These are phyloP conservation scores for Stephanodiscus triporus DNA, from an alignment of 108 stramenopile species.

Conservation along the genomic window DNA sequence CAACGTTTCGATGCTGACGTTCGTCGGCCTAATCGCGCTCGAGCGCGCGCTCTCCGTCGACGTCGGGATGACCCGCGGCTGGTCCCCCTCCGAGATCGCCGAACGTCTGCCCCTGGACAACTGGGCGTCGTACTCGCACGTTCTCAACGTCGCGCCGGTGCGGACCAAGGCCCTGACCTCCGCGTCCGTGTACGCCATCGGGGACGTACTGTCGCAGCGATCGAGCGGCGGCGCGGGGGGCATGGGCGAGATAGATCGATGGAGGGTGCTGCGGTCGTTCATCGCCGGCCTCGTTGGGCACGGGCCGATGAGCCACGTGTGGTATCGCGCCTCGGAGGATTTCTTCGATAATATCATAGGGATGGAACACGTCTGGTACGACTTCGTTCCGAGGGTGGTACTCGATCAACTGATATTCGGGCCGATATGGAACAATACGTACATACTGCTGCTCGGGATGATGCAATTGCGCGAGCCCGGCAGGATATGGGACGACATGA, in stretches of 20 bases:
- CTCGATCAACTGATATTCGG: constrained; percentile 66
- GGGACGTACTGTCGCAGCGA: constrained; percentile 77
- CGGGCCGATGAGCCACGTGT: constrained; percentile 82
- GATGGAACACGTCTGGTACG: constrained; percentile 63
- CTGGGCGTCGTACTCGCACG: constrained; percentile 48
- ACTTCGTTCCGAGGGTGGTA: constrained; percentile 64
- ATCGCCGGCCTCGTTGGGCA: constrained; percentile 82
- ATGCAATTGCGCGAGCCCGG: constrained; percentile 53
- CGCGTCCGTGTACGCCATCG: constrained; percentile 72
- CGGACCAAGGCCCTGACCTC: constrained; percentile 64
- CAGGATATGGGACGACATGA: constrained; percentile 71
- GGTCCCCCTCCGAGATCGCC: constrained; percentile 49
- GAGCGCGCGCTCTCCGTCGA: constrained; percentile 43
- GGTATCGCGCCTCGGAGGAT: constrained; percentile 71
- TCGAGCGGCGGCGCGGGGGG: constrained; percentile 60
- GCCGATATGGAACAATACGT: constrained; percentile 66
- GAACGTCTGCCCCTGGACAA: constrained; percentile 56
- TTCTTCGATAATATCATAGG: constrained; percentile 60
- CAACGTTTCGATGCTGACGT: constrained; percentile 35
- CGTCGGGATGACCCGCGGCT: constrained; percentile 43
- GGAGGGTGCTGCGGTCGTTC: constrained; percentile 59
- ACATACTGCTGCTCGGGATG: constrained; percentile 65
- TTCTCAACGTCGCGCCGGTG: constrained; percentile 48
- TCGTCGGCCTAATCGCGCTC: constrained; percentile 23
- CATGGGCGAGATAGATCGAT: constrained; percentile 65